Base-by-base conservation (phyloP, 139 green algal genomes). In the Pycnococcus provasolii region DNA sequence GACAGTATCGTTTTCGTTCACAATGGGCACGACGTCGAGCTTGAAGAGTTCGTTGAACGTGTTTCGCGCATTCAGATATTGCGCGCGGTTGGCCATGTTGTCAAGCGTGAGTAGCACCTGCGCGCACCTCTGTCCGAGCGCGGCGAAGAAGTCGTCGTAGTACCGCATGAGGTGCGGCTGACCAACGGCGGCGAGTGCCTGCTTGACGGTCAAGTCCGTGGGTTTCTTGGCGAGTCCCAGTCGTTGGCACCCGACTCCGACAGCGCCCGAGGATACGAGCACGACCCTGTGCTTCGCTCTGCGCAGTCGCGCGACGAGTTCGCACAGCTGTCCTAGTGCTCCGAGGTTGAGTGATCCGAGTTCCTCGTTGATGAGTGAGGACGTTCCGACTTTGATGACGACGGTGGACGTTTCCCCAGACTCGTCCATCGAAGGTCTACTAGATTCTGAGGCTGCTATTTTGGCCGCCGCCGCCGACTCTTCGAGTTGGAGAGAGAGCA, bases 1-100 rank as follows among this genome's bases (percentile, higher is more conserved):
- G 11, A 75, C 67, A 46, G 67, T 66, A 40, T 78, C 85, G 68
- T 97, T 97, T 65, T 97, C 91, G 58, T 97, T 97, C 40, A 96
- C 87, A 0, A 97, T 81, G 0, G 91, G 91, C 0, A 97, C 67
- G 2, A 80, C 82, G 13, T 79, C 85, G 39, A 89, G 89, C 9
- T 78, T 64, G 13, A 96, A 76, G 54, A 97, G 80, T 78, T 88
- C 86, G 2, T 77, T 59, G 53, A 97, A 95, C 2, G 91, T 97
- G 76, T 89, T 89, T 9, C 81, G 74, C 37, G 88, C 89, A 76
- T 91, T 94, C 44, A 90, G 62, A 80, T 94, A 97, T 76, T 94
- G 88, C 13, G 62, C 72, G 13, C 86, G 77, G 50, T 87, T 83
- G 9, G 84, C 81, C 54, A 97, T 74, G 74, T 95, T 95, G 66